A percentile compares a stretch with the other conserved stretches of the same genome.
Evolutionary conservation across 495 filamentous ascomycete genomes (phyloP).

Genomic region (Trichoderma virens): DNA sequence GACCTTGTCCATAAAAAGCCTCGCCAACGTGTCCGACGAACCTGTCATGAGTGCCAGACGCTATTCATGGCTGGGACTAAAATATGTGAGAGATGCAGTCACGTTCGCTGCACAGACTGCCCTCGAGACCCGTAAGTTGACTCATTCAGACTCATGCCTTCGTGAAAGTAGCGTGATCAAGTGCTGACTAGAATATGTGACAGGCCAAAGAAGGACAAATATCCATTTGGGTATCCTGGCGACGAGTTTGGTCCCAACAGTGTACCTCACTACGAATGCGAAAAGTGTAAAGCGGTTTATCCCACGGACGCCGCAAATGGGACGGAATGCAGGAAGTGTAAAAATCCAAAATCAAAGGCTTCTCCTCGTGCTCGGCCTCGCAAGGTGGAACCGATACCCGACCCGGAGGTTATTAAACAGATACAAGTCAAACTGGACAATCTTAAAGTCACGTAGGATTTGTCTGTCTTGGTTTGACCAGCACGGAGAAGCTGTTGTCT

Average conservation of each 20-base stretch:
- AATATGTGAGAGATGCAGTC: constrained; percentile 60
- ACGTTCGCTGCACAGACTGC: constrained; percentile 75
- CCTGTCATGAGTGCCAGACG: constrained; percentile 69
- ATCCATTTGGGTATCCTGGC: constrained; percentile 70
- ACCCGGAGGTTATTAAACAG: constrained; percentile 55
- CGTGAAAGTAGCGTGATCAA: no score
- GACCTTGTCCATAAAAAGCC: constrained; percentile 55
- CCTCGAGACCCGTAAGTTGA: constrained; percentile 69
- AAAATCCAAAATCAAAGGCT: constrained; percentile 44
- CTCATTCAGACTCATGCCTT: not conserved
- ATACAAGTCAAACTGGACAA: constrained; percentile 51
- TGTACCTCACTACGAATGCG: constrained; percentile 52
- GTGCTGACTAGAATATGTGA: not conserved
- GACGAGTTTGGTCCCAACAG: constrained; percentile 45
- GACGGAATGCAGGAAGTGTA: constrained; percentile 53
- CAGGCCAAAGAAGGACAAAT: constrained; percentile 64
- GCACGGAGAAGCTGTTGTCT: not conserved
- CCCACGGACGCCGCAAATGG: constrained; percentile 32
- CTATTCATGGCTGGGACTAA: constrained; percentile 43
- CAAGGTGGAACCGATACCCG: constrained; percentile 53
- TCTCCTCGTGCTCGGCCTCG: constrained; percentile 44
- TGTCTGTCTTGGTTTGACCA: not conserved
- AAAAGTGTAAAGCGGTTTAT: constrained; percentile 53
- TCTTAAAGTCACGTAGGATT: constrained; percentile 18
- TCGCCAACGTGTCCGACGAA: constrained; percentile 59